phyloP scores from a whole-genome alignment of 345 rosid species.

The Bruguiera parviflora region DNA sequence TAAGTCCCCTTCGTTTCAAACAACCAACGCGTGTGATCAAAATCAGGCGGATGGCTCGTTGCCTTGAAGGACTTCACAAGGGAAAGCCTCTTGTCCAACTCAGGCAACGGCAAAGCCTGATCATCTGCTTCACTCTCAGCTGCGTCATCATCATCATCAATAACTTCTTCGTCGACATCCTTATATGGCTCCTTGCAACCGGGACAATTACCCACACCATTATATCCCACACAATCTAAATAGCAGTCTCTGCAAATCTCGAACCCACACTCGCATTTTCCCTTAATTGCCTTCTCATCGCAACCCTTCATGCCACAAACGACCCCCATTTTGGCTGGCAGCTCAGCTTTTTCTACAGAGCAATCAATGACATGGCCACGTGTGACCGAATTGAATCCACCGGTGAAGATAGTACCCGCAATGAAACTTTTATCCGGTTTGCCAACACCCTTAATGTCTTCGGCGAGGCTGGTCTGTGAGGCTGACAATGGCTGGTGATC shows the following conservation, averaged over 20 bases:
- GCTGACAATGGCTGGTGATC: conserved; percentile 58
- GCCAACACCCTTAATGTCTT: conserved; percentile 28
- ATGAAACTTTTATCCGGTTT: conserved; percentile 42
- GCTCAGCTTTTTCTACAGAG: conserved; percentile 37
- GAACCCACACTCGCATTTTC: conserved; percentile 67
- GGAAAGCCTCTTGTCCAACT: conserved; percentile 62
- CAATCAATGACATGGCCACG: conserved; percentile 65
- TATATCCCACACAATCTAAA: conserved; percentile 44
- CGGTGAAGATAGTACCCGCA: conserved; percentile 63
- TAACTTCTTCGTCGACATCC: conserved; percentile 37
- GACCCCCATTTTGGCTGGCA: conserved; percentile 28
- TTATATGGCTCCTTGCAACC: conserved; percentile 74
- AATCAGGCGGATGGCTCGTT: conserved; percentile 55
- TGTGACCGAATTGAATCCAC: conserved; percentile 66
- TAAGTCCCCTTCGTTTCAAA: conserved; percentile 85
- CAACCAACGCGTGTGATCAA: conserved; percentile 75
- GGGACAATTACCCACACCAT: conserved; percentile 57
- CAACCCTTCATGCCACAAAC: conserved; percentile 69
- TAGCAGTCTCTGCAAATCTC: conserved; percentile 65
- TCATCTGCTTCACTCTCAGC: conserved; percentile 52
- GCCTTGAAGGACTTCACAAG: conserved; percentile 70
- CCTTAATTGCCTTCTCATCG: conserved; percentile 52
- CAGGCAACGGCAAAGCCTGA: conserved; percentile 65
- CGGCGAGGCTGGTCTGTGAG: conserved; percentile 46
- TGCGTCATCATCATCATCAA: conserved; percentile 33